Evolutionary conservation across 1,284 basidiomycete genomes (phyloP), one percentile per base, ranked within the genome.

Genomic region (Puccinia polysora): DNA sequence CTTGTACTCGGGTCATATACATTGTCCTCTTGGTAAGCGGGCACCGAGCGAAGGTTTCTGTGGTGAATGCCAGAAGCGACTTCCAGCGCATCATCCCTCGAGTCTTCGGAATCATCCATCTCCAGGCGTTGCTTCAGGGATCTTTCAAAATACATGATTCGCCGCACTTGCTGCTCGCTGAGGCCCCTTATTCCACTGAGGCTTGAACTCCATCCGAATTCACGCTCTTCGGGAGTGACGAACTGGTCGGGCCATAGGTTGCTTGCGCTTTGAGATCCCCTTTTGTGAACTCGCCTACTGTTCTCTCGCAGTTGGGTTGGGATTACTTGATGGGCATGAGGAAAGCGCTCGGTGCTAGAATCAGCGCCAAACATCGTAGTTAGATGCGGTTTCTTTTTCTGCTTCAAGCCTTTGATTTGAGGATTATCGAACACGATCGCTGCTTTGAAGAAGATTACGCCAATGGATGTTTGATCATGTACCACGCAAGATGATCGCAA

Each of bases 61-160:
- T 43, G 45, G 28, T 60, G 23, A 45, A 18, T 45, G 7, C 38
- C 32, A 4, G 36, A 56, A 36, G 25, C 25, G 32, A 36, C 25
- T 18, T 6, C 10, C n/a, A 18, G 56, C 34, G 38, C 36, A 25
- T 40, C 23, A 10, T 59, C 8, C n/a, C 23, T 1, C 12, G 18
- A 6, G 36, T 59, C n/a, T 25, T 45, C 58, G 36, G 38, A 5
- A 23, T 28, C 32, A 2, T 15, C 23, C 23, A 45, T 40, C 32
- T 64, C 45, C 12, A 50, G 47, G 43, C 36, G 62, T 45, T 50
- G 62, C 47, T 45, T 64, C 14, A 64, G 32, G n/a, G 45, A 36
- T 7, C 47, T 64, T 64, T 64, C 62, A 45, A 64, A 64, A 50
- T 64, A 32, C 43, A 64, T 47, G 14, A 49, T 50, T 20, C 62